phyloP scores from a whole-genome alignment of 2,329 filamentous ascomycete species.

The Colletotrichum sojae region DNA sequence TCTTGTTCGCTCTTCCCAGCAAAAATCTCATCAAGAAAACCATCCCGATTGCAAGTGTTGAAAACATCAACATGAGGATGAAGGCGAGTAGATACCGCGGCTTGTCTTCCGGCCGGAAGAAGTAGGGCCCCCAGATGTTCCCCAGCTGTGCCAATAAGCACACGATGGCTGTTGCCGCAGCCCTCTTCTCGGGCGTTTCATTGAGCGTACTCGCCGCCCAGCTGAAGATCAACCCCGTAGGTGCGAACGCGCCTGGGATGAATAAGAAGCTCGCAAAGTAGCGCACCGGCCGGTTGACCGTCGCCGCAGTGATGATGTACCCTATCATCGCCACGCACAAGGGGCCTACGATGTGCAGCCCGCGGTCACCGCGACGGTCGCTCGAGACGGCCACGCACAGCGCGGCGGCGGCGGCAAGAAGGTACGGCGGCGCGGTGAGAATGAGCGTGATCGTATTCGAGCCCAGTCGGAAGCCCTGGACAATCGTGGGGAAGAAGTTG shows the following conservation, averaged over 20 bases:
- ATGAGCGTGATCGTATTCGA: slow-evolving; percentile 50
- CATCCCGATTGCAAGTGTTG: slow-evolving; percentile 19
- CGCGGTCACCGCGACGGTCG: slow-evolving; percentile 42
- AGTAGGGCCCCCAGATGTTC: slow-evolving; percentile 57
- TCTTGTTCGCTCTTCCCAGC: slow-evolving; percentile 31
- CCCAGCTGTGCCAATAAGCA: slow-evolving; percentile 55
- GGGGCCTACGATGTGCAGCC: slow-evolving; percentile 42
- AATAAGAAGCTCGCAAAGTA: slow-evolving; percentile 57
- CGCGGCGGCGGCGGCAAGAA: slow-evolving; percentile 42
- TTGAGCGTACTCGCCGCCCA: slow-evolving; percentile 53
- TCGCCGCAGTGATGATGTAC: slow-evolving; percentile 73
- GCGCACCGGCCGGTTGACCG: slow-evolving; percentile 65
- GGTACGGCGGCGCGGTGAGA: slow-evolving; percentile 48
- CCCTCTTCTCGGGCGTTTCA: slow-evolving; percentile 56
- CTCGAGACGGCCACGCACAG: slow-evolving; percentile 42
- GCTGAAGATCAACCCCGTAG: slow-evolving; percentile 52
- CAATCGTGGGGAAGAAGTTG: slow-evolving; percentile 47
- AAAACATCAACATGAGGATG: slow-evolving; percentile 42
- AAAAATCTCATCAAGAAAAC: slow-evolving; percentile 33
- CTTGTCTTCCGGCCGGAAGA: slow-evolving; percentile 49
- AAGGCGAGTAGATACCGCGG: slow-evolving; percentile 50
- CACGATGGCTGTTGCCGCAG: slow-evolving; percentile 52
- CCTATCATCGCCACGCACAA: slow-evolving; percentile 62
- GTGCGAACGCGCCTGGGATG: slow-evolving; percentile 42
- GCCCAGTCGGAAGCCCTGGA: slow-evolving; percentile 50